Evolutionary conservation across 2,329 filamentous ascomycete genomes (phyloP).

Genomic region (Periconia sp.): DNA sequence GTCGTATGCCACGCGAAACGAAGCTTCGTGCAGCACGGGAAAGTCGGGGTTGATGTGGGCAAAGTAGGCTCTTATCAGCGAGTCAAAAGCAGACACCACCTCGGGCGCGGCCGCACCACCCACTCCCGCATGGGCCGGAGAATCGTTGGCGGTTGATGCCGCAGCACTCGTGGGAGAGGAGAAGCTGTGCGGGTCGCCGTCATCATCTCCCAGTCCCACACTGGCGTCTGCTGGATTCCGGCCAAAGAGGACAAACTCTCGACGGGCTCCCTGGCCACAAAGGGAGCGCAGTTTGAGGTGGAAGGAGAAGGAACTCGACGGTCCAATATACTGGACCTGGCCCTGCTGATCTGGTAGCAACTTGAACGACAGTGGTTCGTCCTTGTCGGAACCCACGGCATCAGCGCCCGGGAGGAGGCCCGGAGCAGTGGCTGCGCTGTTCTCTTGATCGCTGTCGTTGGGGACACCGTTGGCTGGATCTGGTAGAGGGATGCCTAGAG

Average conservation of each 20-base stretch:
- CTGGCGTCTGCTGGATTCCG: conserved; percentile 42
- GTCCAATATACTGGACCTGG: conserved; percentile 49
- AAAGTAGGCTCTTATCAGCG: conserved; percentile 46
- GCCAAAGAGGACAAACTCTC: conserved; percentile 46
- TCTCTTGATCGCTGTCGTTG: conserved; percentile 14
- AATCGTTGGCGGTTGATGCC: conserved; percentile 23
- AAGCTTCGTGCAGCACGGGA: conserved; percentile 47
- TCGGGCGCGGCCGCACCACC: conserved; percentile 12
- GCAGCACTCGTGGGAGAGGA: conserved; percentile 20
- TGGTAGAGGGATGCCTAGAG: conserved; percentile 45
- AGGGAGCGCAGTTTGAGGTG: conserved; percentile 45
- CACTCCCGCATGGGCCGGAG: conserved; percentile 17
- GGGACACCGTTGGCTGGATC: conserved; percentile 20
- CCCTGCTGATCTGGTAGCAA: conserved; percentile 48
- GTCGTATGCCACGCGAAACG: conserved; percentile 47
- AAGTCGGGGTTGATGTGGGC: conserved; percentile 47
- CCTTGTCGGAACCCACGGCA: conserved; percentile 19
- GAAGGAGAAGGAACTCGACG: conserved; percentile 47
- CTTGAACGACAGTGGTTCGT: conserved; percentile 32
- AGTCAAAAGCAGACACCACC: conserved; percentile 28
- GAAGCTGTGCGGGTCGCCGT: conserved; percentile 19
- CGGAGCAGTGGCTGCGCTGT: conserved; percentile 3
- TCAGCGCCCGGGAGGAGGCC: not conserved
- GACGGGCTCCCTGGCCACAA: conserved; percentile 34
- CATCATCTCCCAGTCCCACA: conserved; percentile 20